Conservation (phyloP, 139 green algal species). For the Protoeuglena noctilucae region DNA sequence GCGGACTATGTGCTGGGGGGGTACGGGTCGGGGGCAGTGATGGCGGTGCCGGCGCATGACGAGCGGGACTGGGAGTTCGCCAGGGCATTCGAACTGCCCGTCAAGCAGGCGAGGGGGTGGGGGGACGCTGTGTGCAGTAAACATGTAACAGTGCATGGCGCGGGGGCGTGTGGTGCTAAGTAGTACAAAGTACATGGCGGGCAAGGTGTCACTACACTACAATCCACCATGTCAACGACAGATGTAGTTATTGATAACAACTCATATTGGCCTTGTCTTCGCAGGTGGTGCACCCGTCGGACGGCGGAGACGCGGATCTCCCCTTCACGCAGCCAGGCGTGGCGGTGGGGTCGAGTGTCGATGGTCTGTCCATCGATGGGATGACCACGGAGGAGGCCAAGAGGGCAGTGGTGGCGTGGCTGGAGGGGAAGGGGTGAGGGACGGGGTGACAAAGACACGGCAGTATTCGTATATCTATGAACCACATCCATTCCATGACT, state of each 20-base stretch:
- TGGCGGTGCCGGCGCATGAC: conserved; percentile 95
- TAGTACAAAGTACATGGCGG: too few species aligned
- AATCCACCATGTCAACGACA: too few species aligned
- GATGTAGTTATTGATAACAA: too few species aligned
- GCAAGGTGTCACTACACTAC: too few species aligned
- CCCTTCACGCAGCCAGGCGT: conserved; percentile 40
- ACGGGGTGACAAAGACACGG: too few species aligned
- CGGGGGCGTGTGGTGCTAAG: conserved; percentile 2
- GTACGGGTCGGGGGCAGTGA: conserved; percentile 91
- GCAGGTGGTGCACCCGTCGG: conserved; percentile 24
- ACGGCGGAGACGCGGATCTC: conserved; percentile 16
- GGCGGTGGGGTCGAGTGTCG: conserved; percentile 40
- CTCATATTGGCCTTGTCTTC: too few species aligned
- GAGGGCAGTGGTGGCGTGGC: conserved; percentile 26
- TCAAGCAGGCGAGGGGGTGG: conserved; percentile 40
- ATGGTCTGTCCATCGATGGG: conserved; percentile 56
- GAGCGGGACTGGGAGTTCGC: conserved; percentile 82
- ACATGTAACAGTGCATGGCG: too few species aligned
- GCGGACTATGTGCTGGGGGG: conserved; percentile 91
- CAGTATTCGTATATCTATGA: too few species aligned
- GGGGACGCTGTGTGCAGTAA: too few species aligned
- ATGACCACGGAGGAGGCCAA: conserved; percentile 26
- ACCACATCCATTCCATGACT: too few species aligned
- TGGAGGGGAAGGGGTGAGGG: conserved; percentile 23
- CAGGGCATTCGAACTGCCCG: conserved; percentile 42